Evolutionary conservation across 2,329 filamentous ascomycete genomes (phyloP).

Genomic region (Lachnellula subtilissima): DNA sequence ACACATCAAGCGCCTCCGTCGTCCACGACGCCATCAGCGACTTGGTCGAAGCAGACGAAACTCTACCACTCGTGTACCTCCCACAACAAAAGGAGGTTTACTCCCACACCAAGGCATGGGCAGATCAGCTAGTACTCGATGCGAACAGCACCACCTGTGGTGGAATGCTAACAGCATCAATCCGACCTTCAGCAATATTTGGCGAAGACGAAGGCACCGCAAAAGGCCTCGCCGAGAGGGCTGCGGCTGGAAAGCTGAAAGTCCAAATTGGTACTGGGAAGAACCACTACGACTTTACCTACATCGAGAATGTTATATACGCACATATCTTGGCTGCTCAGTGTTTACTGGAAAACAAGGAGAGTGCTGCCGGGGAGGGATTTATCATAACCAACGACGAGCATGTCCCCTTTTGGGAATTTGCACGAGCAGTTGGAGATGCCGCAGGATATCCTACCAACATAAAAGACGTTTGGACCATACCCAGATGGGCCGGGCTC

Average conservation of each 20-base stretch:
- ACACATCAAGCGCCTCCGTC: slow-evolving; percentile 47
- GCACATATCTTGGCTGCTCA: slow-evolving; percentile 46
- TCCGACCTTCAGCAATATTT: slow-evolving; percentile 47
- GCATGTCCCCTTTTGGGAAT: slow-evolving; percentile 14
- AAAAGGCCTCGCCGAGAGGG: slow-evolving; percentile 36
- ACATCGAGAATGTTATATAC: slow-evolving; percentile 47
- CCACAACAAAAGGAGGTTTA: slow-evolving; percentile 16
- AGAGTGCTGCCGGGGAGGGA: slow-evolving; percentile 10
- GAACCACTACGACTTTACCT: slow-evolving; percentile 51
- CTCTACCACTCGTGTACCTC: slow-evolving; percentile 10
- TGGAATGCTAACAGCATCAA: slow-evolving; percentile 43
- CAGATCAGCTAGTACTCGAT: slow-evolving; percentile 14
- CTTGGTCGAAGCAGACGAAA: slow-evolving; percentile 43
- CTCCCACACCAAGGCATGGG: slow-evolving; percentile 17
- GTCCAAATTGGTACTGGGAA: slow-evolving; percentile 47
- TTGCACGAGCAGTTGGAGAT: slow-evolving; percentile 6
- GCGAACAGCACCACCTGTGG: slow-evolving; percentile 11
- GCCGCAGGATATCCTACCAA: slow-evolving; percentile 4
- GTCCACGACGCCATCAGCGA: slow-evolving; percentile 40
- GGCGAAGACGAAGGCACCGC: slow-evolving; percentile 37
- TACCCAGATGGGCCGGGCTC: slow-evolving; percentile 8
- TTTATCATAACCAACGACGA: slow-evolving; percentile 21
- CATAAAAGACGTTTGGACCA: slow-evolving; percentile 3
- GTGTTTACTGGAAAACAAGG: slow-evolving; percentile 24
- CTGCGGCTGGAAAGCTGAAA: slow-evolving; percentile 43